Conservation (phyloP, 805 yeast species). For the Candida andamanensis region DNA sequence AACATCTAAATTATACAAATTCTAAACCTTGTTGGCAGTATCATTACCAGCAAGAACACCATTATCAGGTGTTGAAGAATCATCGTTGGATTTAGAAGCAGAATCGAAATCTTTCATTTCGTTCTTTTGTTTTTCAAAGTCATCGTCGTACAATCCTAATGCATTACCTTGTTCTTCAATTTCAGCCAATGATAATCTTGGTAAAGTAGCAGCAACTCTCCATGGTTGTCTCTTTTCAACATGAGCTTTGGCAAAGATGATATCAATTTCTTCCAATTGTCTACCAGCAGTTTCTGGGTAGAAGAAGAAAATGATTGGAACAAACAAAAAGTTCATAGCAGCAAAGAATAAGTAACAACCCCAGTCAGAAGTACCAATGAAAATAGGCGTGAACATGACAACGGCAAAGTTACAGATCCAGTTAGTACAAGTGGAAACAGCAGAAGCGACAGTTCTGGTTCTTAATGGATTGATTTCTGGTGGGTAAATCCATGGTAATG, state of each 20-base stretch:
- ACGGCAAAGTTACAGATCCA: slow-evolving; percentile 43
- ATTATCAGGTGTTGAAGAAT: slow-evolving; percentile 4
- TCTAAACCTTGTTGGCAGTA: slow-evolving; percentile 7
- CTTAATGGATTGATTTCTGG: slow-evolving; percentile 44
- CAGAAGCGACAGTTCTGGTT: slow-evolving; percentile 42
- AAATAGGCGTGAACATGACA: slow-evolving; percentile 43
- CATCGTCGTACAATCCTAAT: slow-evolving; percentile 50
- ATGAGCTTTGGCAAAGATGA: slow-evolving; percentile 59
- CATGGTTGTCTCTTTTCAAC: slow-evolving; percentile 54
- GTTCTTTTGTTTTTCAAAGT: slow-evolving; percentile 33
- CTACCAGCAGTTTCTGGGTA: slow-evolving; percentile 45
- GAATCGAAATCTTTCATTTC: slow-evolving; percentile 21
- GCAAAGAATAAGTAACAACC: slow-evolving; percentile 42
- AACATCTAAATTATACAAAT: slow-evolving; percentile 1
- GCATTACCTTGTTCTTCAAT: slow-evolving; percentile 56
- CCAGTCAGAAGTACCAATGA: slow-evolving; percentile 34
- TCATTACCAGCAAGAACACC: slow-evolving; percentile 4
- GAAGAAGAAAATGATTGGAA: slow-evolving; percentile 39
- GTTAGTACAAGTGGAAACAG: slow-evolving; percentile 41
- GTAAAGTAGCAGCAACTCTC: slow-evolving; percentile 60
- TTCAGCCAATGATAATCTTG: slow-evolving; percentile 51
- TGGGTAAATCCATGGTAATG: slow-evolving; percentile 45
- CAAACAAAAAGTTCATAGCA: slow-evolving; percentile 29
- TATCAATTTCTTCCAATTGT: slow-evolving; percentile 44
- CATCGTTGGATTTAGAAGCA: slow-evolving; percentile 5